These are phyloP conservation scores for Lipomyces sp. DNA, from an alignment of 805 yeast species.

Conservation along the genomic window DNA sequence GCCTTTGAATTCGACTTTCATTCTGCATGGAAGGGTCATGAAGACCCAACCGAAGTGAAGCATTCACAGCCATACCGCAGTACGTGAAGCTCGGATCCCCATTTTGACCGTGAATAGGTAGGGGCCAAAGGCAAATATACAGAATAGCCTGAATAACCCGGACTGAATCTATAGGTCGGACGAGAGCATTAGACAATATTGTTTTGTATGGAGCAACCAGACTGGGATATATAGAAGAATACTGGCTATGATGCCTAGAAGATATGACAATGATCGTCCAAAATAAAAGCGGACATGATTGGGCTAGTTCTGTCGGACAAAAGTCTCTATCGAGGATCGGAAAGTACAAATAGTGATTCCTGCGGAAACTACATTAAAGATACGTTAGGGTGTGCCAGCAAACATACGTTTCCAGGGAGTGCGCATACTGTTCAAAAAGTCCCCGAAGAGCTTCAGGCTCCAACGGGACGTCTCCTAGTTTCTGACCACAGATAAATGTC, in stretches of 20 bases:
- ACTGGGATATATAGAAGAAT: not conserved
- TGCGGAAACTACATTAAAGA: not conserved
- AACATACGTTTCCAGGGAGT: not conserved
- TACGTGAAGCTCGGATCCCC: conserved; percentile 3
- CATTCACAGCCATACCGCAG: conserved; percentile 10
- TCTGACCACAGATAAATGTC: not conserved
- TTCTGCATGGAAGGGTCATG: not conserved
- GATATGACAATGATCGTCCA: conserved; percentile 4
- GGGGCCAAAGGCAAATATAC: conserved; percentile 4
- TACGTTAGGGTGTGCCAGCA: not conserved
- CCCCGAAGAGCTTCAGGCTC: not conserved
- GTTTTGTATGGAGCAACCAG: not conserved
- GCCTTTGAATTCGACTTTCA: not conserved
- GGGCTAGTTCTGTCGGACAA: not conserved
- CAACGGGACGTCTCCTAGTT: not conserved
- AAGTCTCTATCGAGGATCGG: conserved; percentile 6
- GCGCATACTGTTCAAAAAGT: not conserved
- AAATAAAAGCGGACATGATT: conserved; percentile 4
- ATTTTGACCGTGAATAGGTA: not conserved
- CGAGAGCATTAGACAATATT: not conserved
- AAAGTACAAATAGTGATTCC: not conserved
- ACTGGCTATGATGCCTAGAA: not conserved
- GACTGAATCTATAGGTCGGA: not conserved
- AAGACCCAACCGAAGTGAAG: not conserved
- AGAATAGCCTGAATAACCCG: conserved; percentile 1